Conservation (phyloP, 352 stramenopile species). For the Globisporangium ultimum region DNA sequence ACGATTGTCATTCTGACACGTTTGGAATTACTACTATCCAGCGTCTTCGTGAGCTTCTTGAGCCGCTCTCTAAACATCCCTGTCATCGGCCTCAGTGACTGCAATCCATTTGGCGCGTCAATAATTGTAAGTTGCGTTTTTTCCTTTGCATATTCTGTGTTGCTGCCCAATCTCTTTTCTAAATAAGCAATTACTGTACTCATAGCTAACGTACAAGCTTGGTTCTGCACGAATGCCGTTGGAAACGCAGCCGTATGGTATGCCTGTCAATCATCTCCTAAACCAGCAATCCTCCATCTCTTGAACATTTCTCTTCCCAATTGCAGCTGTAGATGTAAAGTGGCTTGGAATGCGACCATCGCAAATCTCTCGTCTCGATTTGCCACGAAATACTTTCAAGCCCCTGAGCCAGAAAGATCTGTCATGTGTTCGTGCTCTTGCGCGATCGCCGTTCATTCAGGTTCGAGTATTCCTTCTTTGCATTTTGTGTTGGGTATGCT, state of each 20-base stretch:
- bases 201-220: conserved; percentile 87
- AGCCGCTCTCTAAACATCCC: conserved; percentile 73
- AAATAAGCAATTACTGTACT: no score
- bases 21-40: not conserved
- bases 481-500: not conserved
- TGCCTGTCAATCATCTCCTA: not conserved
- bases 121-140: conserved; percentile 69
- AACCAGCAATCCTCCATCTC: no score
- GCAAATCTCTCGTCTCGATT: conserved; percentile 43
- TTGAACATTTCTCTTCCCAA: not conserved
- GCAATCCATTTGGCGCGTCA: conserved; percentile 92
- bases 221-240: conserved; percentile 83
- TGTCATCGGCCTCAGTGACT: conserved; percentile 91
- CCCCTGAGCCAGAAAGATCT: conserved; percentile 53
- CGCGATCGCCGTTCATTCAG: conserved; percentile 58
- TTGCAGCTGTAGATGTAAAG: conserved; percentile 70
- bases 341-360: conserved; percentile 92
- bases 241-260: conserved; percentile 63
- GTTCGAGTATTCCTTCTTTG: conserved; percentile 17
- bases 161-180: no score
- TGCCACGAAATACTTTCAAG: conserved; percentile 59
- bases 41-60: conserved; percentile 85
- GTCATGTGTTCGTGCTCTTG: conserved; percentile 34
- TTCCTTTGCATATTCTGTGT: not conserved
- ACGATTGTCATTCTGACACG: no score